These are phyloP conservation scores for Tricholoma furcatifolium DNA, from an alignment of 768 basidiomycete genomes.

Conservation along the genomic window DNA sequence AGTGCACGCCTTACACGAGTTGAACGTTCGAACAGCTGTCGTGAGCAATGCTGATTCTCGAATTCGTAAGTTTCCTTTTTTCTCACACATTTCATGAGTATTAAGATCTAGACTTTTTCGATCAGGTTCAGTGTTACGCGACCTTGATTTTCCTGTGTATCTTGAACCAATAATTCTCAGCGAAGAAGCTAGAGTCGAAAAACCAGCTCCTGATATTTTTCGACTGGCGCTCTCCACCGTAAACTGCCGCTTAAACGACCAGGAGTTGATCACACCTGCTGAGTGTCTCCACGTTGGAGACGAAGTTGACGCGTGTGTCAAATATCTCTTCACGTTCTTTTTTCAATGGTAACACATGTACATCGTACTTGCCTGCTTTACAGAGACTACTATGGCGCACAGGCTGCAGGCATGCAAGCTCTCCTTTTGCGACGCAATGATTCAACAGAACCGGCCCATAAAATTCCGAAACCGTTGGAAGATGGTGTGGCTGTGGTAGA, in stretches of 20 bases:
- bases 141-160: constrained; percentile 51
- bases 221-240: constrained; percentile 37
- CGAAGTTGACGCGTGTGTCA: constrained; percentile 58
- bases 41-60: constrained; percentile 75
- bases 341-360: background rate
- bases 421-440: constrained; percentile 15
- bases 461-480: background rate
- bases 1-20: constrained; percentile 46
- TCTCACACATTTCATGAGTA: background rate
- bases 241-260: constrained; percentile 13
- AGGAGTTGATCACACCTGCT: constrained; percentile 27
- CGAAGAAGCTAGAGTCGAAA: constrained; percentile 67
- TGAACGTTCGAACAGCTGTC: constrained; percentile 52
- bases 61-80: constrained; percentile 49
- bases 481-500: constrained; percentile 4
- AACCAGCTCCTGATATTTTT: constrained; percentile 65
- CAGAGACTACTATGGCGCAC: constrained; percentile 21
- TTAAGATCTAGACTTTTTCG: background rate
- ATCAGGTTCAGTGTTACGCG: constrained; percentile 51
- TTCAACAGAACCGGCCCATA: constrained; percentile 14
- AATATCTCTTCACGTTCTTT: background rate
- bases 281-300: constrained; percentile 76
- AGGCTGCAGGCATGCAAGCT: constrained; percentile 20
- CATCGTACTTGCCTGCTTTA: background rate
- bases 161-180: constrained; percentile 64